Conservation (phyloP, 176 grass and related monocot species). For the Oryza nivara region DNA sequence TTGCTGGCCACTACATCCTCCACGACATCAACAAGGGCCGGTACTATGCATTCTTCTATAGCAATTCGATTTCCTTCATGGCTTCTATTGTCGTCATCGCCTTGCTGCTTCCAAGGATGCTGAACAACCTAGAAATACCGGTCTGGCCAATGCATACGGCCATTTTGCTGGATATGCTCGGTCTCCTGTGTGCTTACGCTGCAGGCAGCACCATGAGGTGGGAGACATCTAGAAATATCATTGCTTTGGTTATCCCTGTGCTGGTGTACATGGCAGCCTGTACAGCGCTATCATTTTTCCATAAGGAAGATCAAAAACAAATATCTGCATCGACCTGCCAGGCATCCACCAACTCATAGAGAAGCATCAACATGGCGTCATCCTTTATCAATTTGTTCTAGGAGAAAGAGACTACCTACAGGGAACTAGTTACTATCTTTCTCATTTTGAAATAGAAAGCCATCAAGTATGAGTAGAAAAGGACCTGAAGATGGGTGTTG, state of each 20-base stretch:
- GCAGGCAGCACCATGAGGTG: slow-evolving; percentile 36
- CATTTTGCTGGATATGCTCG: slow-evolving; percentile 38
- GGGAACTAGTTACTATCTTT: neutral
- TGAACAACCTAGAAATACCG: neutral
- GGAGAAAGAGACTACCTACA: neutral
- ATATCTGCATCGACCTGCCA: neutral
- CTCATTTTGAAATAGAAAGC: neutral
- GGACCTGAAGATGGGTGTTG: neutral
- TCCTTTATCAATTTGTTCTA: neutral
- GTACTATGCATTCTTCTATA: slow-evolving; percentile 54
- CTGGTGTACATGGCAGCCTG: neutral
- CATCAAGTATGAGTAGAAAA: neutral
- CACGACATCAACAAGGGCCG: slow-evolving; percentile 26
- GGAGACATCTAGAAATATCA: slow-evolving; percentile 4
- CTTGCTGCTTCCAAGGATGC: slow-evolving; percentile 5
- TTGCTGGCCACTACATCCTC: slow-evolving; percentile 35
- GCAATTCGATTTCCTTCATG: slow-evolving; percentile 41
- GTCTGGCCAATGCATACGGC: neutral
- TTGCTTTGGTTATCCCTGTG: slow-evolving; percentile 13
- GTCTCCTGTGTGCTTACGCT: slow-evolving; percentile 42
- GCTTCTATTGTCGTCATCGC: slow-evolving; percentile 40
- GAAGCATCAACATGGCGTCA: neutral
- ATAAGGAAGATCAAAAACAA: neutral
- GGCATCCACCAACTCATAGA: neutral
- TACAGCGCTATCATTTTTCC: neutral